Evolutionary conservation across 2,329 filamentous ascomycete genomes (phyloP).

Genomic region (Rutstroemia sp.): DNA sequence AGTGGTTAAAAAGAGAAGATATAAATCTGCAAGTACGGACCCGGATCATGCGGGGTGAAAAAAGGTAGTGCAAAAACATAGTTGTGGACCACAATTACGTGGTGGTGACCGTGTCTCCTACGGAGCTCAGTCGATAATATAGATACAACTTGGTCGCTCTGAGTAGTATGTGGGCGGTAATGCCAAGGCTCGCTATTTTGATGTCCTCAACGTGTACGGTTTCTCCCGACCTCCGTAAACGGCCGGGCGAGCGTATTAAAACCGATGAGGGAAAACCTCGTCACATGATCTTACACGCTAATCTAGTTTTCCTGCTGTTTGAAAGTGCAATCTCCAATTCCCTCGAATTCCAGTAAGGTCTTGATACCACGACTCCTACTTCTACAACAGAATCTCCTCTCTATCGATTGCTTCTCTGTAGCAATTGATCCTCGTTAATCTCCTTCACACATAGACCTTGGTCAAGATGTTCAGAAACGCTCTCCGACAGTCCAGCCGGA

Average conservation of each 20-base stretch:
- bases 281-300: slow-evolving; percentile 6
- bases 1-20: too few relatives aligned
- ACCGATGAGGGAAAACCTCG: neutral
- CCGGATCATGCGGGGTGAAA: too few relatives aligned
- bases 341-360: slow-evolving; percentile 17
- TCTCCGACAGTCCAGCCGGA: slow-evolving; percentile 92
- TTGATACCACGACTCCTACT: slow-evolving; percentile 24
- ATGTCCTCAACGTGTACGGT: neutral
- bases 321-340: slow-evolving; percentile 12
- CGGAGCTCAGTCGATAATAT: too few relatives aligned
- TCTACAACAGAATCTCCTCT: slow-evolving; percentile 47
- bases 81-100: too few relatives aligned
- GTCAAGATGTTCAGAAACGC: slow-evolving; percentile 94
- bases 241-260: neutral
- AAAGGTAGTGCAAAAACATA: too few relatives aligned
- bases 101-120: too few relatives aligned
- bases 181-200: too few relatives aligned
- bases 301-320: slow-evolving; percentile 8
- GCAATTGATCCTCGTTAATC: slow-evolving; percentile 54
- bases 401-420: slow-evolving; percentile 57
- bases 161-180: too few relatives aligned
- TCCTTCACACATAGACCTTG: slow-evolving; percentile 45
- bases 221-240: slow-evolving; percentile 3
- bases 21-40: too few relatives aligned
- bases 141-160: too few relatives aligned